phyloP scores from a whole-genome alignment of 148 eudicot genomes.

The Beta vulgaris region DNA sequence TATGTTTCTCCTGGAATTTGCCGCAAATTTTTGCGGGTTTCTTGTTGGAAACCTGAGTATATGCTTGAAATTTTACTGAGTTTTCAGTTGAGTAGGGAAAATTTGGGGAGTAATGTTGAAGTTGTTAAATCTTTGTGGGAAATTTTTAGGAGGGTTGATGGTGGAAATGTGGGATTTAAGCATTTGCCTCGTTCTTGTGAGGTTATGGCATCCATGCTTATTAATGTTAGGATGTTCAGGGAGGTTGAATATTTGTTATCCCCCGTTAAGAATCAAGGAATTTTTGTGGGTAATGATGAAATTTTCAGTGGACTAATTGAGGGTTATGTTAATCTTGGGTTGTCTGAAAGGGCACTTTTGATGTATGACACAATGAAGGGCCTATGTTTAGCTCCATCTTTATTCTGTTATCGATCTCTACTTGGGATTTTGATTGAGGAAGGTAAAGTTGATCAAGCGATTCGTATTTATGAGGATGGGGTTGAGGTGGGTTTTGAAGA shows the following conservation, averaged over 20 bases:
- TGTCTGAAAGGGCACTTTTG: conserved; percentile 42
- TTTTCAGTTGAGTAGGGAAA: conserved; percentile 35
- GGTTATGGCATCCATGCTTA: conserved; percentile 59
- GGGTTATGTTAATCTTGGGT: conserved; percentile 48
- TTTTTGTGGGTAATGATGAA: conserved; percentile 55
- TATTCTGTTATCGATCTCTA: conserved; percentile 42
- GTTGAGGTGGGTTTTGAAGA: conserved; percentile 45
- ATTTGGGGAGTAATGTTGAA: conserved; percentile 32
- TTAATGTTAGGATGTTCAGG: conserved; percentile 39
- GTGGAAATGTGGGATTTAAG: conserved; percentile 38
- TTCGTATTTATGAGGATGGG: conserved; percentile 47
- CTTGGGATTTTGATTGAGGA: conserved; percentile 37
- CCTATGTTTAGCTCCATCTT: conserved; percentile 38
- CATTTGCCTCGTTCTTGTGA: conserved; percentile 51
- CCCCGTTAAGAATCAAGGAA: conserved; percentile 42
- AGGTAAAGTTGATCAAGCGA: conserved; percentile 28
- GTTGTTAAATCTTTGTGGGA: conserved; percentile 64
- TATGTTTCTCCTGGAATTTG: conserved; percentile 43
- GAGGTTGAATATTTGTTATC: conserved; percentile 64
- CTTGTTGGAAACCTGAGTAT: conserved; percentile 47
- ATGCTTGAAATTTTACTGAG: conserved; percentile 55
- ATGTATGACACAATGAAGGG: conserved; percentile 53
- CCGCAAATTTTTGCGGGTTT: conserved; percentile 51
- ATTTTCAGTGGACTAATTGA: conserved; percentile 52
- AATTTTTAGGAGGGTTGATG: conserved; percentile 51